Evolutionary conservation across 768 basidiomycete genomes (phyloP), one percentile per base, ranked within the genome.

Genomic region (Rhodotorula graminis): DNA sequence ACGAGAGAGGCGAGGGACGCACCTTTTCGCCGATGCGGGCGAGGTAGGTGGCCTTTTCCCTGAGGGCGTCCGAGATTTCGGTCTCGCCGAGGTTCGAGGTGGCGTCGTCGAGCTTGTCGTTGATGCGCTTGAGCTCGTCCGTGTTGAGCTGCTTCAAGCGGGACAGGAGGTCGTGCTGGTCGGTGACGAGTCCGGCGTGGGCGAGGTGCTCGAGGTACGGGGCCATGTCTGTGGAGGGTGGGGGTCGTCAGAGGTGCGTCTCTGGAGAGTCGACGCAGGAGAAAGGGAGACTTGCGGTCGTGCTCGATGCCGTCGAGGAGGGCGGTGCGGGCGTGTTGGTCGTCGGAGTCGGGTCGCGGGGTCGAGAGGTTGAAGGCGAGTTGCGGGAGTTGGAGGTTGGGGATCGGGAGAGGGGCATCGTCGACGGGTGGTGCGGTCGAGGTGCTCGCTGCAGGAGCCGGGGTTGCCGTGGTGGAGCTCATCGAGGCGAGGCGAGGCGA

Each of bases 61-160:
- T 87, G 53, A 97, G 84, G 2, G 88, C 89, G 77, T 98, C 95
- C 29, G 88, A 88, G 69, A 97, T 91, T 81, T 98, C 95, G 2
- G 89, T 89, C 81, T 97, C 94, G 70, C 94, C 95, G 78, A 94
- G 89, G 5, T 88, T 91, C 83, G 91, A 89, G 82, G 92, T 86
- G 0, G 95, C 93, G 76, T 95, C 93, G 65, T 85, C 87, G 50
- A 96, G 83, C 59, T 89, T 84, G 71, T 87, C 87, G 65, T 95
- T 90, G 19, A 98, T 82, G 77, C 85, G 86, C 63, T 86, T 84
- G 42, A 97, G 85, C 77, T 90, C 87, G 58, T 86, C 86, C 65
- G 84, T 81, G 80, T 97, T 97, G 49, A 86, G 85, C 61, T 85
- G 85, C 79, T 90, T 86, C 78, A 95, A 84, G 18, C 83, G 80